Evolutionary conservation across 176 grass and related monocot species (phyloP), one percentile per base, ranked within the genome.

Genomic region (Poa annua): DNA sequence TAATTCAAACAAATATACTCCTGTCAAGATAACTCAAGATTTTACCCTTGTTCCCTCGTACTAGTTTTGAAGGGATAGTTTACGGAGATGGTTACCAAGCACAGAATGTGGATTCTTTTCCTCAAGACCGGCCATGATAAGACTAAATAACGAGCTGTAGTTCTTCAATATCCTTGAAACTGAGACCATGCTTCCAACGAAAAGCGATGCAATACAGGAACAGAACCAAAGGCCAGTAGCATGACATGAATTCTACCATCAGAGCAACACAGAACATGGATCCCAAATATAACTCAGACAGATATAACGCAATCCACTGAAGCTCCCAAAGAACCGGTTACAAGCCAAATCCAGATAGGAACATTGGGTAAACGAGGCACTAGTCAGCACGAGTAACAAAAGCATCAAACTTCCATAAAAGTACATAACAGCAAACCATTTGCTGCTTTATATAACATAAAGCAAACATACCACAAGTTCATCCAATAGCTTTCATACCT

Each of bases 281-380:
- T 78, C 74, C 34, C 41, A 74, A 33, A 64, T 66, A 85, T 64
- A 72, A 87, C 79, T 91, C 78, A 77, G 69, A 91, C 60, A 82
- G 77, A 83, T 73, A 66, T 67, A 47, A 83, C 71, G 69, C 25
- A 72, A 72, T 66, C 80, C 76, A 84, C 76, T 72, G 82, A 81
- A 79, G 62, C 81, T 74, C 76, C 75, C 25, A 51, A 67, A 45
- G 17, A 83, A 51, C 74, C 61, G 21, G 53, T 64, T 67, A 75
- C 76, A 81, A 71, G 77, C 81, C 70, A 72, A 91, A 84, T 81
- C 81, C 89, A 87, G 50, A 74, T 81, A 29, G 74, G 73, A 74
- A 80, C 69, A 76, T 74, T 50, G 32, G 41, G 83, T 54, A 77
- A 77, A 50, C 24, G 81, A 60, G 66, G 26, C 22, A 35, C 49